Evolutionary conservation across 2,329 filamentous ascomycete genomes (phyloP), one percentile per base, ranked within the genome.

Genomic region (Chrysoporthe cubensis): DNA sequence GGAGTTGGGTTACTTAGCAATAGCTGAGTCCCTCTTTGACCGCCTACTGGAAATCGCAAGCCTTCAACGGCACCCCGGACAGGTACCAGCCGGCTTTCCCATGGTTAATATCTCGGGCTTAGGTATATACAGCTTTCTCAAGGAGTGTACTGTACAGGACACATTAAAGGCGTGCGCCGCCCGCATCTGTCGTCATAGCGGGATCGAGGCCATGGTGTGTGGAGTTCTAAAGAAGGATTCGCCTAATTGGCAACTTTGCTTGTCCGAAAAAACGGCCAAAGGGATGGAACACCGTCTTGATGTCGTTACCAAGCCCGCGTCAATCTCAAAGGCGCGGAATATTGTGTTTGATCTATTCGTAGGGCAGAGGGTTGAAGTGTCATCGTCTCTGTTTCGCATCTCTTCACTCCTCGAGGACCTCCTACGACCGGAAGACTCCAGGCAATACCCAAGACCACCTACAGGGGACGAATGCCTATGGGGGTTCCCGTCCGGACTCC

Each of bases 301-400:
- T 6, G 57, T 60, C 40, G 26, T 60, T 26, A 40, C 37, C 57
- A 60, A 60, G 37, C 34, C 34, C 18, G 57, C 18, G 57, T 40
- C 57, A 40, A 42, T 32, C 3, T 60, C 57, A 18, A 60, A 60
- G 16, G 57, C 57, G 26, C 57, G 26, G 57, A 60, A 60, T 42
- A 60, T 60, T n/a, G 57, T 60, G 26, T 60, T 60, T 60, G 57
- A 60, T 11, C 57, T 60, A 32, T 60, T 60, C 18, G 40, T 37
- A 9, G 57, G 34, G 14, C 57, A 60, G 11, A 60, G 26, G 57
- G 57, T 60, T 16, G 57, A 60, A 18, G 57, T 60, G 18, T 60
- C 57, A 60, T 60, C 57, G 57, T 60, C 57, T 3, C 18, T 60
- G 37, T 60, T 60, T 18, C 57, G 57, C 37, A 40, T 60, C 26